phyloP scores from a whole-genome alignment of 768 basidiomycete species.

The Suillus weaverae region DNA sequence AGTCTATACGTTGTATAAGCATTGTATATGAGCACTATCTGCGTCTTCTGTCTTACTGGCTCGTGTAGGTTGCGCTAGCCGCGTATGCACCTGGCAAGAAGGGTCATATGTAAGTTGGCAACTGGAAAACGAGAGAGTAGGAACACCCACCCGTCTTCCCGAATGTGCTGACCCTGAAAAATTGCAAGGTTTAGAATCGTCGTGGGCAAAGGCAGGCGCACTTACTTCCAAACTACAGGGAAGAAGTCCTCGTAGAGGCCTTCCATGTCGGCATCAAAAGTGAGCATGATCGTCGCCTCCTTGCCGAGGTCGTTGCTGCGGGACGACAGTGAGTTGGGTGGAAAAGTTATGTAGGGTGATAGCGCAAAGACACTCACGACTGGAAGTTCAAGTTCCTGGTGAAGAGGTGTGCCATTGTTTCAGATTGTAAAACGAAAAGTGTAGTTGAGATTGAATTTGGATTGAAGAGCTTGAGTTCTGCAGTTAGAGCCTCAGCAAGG shows the following conservation, averaged over 20 bases:
- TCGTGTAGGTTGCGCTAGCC: no score
- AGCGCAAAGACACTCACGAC: neutral
- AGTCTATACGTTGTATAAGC: neutral
- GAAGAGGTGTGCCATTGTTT: neutral
- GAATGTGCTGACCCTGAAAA: neutral
- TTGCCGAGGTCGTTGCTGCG: neutral
- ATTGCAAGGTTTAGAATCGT: neutral
- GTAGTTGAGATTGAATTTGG: neutral
- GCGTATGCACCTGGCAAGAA: no score
- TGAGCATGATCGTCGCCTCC: neutral
- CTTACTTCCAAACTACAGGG: slow-evolving; percentile 1
- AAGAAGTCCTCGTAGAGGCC: neutral
- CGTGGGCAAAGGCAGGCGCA: neutral
- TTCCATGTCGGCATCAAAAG: neutral
- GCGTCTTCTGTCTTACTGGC: no score
- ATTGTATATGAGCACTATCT: no score
- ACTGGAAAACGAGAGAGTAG: neutral
- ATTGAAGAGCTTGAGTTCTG: neutral
- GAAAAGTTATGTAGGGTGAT: no score
- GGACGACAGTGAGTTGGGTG: neutral
- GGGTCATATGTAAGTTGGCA: no score
- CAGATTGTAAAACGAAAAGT: neutral
- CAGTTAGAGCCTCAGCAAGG: neutral
- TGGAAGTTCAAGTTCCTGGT: neutral
- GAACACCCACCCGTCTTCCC: neutral